phyloP scores from a whole-genome alignment of 345 rosid genomes.

The Mangifera indica region DNA sequence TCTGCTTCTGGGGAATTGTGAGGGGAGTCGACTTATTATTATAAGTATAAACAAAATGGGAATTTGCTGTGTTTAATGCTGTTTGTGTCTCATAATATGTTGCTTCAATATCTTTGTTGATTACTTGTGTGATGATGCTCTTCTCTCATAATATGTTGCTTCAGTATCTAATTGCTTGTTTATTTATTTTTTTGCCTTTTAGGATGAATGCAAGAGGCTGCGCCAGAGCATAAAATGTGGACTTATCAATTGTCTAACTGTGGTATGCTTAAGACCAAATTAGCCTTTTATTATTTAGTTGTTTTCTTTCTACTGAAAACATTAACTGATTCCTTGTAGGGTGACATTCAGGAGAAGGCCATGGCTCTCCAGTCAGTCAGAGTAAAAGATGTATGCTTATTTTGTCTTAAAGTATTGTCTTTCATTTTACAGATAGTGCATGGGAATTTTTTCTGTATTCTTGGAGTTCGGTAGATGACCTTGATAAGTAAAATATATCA shows the following conservation, averaged over 20 bases:
- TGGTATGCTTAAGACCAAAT: constrained; percentile 46
- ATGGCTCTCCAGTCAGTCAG: constrained; percentile 81
- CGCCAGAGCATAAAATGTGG: constrained; percentile 99
- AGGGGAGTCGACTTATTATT: not conserved
- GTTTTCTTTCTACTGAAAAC: constrained; percentile 15
- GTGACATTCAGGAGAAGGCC: constrained; percentile 92
- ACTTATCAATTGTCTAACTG: constrained; percentile 77
- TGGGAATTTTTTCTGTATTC: not conserved
- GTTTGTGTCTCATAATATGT: not conserved
- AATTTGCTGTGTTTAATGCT: not conserved
- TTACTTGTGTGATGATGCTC: too few species aligned
- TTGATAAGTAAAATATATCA: not conserved
- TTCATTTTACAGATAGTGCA: not conserved
- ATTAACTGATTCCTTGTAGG: constrained; percentile 48
- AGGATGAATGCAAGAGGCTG: constrained; percentile 99
- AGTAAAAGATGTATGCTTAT: constrained; percentile 84
- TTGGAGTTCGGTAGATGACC: not conserved
- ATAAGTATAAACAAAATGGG: not conserved
- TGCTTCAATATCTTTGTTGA: constrained; percentile 6
- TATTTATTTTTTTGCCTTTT: constrained; percentile 25
- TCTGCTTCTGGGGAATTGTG: not conserved
- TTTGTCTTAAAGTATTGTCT: not conserved
- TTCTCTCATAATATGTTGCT: not conserved
- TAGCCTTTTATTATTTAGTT: not conserved
- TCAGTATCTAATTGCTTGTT: constrained; percentile 6